Percentiles rank a stretch among this genome's conserved stretches.
Evolutionary conservation across 2,329 filamentous ascomycete species (phyloP).

Genomic region (Colletotrichum kahawae): DNA sequence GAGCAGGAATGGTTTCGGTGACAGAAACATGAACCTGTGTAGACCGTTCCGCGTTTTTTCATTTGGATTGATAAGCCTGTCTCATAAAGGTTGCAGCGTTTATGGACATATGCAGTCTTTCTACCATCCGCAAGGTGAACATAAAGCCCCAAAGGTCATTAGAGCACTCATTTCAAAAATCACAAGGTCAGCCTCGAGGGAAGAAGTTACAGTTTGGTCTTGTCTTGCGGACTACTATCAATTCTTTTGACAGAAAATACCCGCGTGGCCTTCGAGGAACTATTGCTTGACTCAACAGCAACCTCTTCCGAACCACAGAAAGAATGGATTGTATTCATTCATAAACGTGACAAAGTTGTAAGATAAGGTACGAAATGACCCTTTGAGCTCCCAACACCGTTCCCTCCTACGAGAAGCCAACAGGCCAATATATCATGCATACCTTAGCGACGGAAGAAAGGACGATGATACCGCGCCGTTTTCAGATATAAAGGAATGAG

Average conservation of each 20-base stretch:
- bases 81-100: neutral
- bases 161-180: neutral
- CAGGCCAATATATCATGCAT: neutral
- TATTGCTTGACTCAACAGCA: neutral
- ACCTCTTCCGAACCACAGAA: neutral
- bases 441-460: neutral
- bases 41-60: neutral
- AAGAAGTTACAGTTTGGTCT: neutral
- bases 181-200: neutral
- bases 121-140: neutral
- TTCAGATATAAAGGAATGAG: neutral
- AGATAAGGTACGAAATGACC: neutral
- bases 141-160: neutral
- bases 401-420: neutral
- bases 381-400: neutral
- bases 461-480: neutral
- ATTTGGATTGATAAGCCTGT: neutral
- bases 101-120: neutral
- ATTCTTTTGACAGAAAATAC: neutral
- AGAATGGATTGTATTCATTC: neutral
- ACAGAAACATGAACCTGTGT: neutral
- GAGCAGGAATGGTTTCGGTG: neutral
- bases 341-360: neutral
- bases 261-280: neutral
- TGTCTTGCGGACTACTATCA: neutral